These are phyloP conservation scores for Colletotrichum horii DNA, from an alignment of 2,329 filamentous ascomycete genomes.

Conservation along the genomic window DNA sequence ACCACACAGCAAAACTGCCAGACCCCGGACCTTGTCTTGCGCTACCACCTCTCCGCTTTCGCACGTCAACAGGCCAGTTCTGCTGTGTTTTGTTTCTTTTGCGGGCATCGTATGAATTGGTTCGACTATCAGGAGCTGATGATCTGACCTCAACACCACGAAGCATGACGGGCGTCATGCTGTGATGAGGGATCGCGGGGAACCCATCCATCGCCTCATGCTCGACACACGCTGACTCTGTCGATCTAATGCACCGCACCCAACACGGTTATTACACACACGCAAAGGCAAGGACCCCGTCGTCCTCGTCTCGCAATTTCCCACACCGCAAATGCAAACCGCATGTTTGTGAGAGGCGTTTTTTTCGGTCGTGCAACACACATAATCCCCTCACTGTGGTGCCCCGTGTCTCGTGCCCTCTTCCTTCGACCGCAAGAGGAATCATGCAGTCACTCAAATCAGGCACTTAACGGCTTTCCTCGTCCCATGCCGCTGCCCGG, in stretches of 20 bases:
- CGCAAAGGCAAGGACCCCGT: neutral
- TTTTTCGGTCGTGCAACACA: conserved; percentile 10
- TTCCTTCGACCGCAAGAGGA: neutral
- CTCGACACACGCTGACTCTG: neutral
- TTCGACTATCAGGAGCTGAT: conserved; percentile 10
- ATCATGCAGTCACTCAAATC: neutral
- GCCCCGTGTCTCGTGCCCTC: neutral
- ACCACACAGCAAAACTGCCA: conserved; percentile 4
- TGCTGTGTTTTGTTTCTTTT: conserved; percentile 13
- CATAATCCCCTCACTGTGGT: neutral
- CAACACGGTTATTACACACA: neutral
- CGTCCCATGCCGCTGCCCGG: conserved; percentile 11
- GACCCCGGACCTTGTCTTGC: conserved; percentile 18
- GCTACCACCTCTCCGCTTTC: conserved; percentile 15
- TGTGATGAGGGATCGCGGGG: neutral
- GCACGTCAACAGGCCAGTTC: conserved; percentile 7
- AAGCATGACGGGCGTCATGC: conserved; percentile 4
- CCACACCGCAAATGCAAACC: conserved; percentile 13
- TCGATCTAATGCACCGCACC: neutral
- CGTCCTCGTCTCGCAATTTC: neutral
- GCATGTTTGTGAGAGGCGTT: neutral
- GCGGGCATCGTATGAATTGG: conserved; percentile 13
- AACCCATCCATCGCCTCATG: conserved; percentile 1
- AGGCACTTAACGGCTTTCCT: neutral
- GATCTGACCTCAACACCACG: conserved; percentile 4